phyloP scores from a whole-genome alignment of 371 early-diverging fungal species.

The Mortierella sp. region DNA sequence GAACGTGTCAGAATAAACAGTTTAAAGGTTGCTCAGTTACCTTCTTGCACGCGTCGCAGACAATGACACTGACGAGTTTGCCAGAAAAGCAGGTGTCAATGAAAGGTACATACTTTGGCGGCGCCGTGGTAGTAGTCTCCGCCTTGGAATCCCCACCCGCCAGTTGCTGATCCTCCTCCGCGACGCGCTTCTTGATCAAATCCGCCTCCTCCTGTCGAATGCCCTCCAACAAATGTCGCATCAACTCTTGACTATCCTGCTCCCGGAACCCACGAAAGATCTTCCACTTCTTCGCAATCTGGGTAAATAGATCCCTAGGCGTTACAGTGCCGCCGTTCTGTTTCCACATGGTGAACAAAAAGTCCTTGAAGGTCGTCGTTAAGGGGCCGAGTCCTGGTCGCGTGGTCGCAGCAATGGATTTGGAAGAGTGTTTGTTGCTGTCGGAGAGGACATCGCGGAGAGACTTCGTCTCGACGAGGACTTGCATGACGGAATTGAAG shows the following conservation, averaged over 20 bases:
- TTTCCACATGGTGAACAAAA: conserved; percentile 55
- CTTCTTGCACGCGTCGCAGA: conserved; percentile 71
- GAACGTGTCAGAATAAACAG: not conserved
- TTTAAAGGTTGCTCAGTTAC: conserved; percentile 29
- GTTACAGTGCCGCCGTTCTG: conserved; percentile 57
- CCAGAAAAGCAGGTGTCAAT: conserved; percentile 76
- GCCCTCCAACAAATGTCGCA: conserved; percentile 72
- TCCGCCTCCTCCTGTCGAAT: conserved; percentile 65
- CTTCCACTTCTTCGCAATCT: conserved; percentile 63
- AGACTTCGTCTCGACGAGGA: conserved; percentile 40
- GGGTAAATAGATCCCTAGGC: conserved; percentile 65
- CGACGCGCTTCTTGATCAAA: conserved; percentile 35
- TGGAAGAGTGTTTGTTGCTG: conserved; percentile 7
- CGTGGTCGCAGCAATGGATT: conserved; percentile 41
- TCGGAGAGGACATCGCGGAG: conserved; percentile 30
- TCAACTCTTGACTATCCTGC: conserved; percentile 78
- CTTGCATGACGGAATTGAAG: conserved; percentile 89
- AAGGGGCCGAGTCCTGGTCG: conserved; percentile 45
- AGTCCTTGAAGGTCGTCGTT: conserved; percentile 44
- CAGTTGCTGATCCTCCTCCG: conserved; percentile 31
- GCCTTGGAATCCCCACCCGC: conserved; percentile 22
- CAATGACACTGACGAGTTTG: conserved; percentile 69
- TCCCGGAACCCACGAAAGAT: conserved; percentile 68
- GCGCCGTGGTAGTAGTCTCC: conserved; percentile 20
- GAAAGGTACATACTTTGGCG: conserved; percentile 63